A percentile compares a stretch with the other conserved stretches of the same genome.
Evolutionary conservation across 2,329 filamentous ascomycete genomes (phyloP).

Genomic region (Penicillium thymicola): DNA sequence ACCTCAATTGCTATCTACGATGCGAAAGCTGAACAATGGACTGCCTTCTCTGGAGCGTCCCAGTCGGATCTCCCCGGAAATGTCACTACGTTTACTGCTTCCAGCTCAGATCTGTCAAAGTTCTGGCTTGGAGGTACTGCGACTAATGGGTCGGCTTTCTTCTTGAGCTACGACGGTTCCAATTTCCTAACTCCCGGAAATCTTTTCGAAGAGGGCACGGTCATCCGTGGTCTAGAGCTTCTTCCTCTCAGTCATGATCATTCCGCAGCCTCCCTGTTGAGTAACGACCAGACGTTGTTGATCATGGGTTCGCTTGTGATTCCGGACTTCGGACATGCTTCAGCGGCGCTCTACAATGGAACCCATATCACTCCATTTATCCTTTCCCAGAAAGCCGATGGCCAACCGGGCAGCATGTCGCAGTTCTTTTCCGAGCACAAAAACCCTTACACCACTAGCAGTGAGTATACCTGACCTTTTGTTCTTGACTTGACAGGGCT

Average conservation of each 20-base stretch:
- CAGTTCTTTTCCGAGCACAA: slow-evolving; percentile 79
- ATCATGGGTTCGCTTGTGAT: slow-evolving; percentile 80
- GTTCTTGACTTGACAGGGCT: slow-evolving; percentile 9
- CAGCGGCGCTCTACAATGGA: slow-evolving; percentile 85
- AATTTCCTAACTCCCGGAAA: slow-evolving; percentile 66
- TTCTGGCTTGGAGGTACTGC: slow-evolving; percentile 79
- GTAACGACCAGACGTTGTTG: slow-evolving; percentile 68
- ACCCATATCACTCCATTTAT: slow-evolving; percentile 73
- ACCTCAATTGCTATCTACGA: slow-evolving; percentile 73
- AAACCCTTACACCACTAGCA: slow-evolving; percentile 65
- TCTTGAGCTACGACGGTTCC: slow-evolving; percentile 77
- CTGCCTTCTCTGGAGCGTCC: slow-evolving; percentile 53
- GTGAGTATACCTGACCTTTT: slow-evolving; percentile 49
- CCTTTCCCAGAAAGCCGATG: slow-evolving; percentile 66
- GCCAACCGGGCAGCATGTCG: slow-evolving; percentile 69
- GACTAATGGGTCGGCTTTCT: slow-evolving; percentile 65
- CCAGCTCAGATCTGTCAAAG: slow-evolving; percentile 66
- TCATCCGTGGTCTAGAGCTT: slow-evolving; percentile 77
- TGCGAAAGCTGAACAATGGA: slow-evolving; percentile 63
- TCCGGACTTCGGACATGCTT: slow-evolving; percentile 72
- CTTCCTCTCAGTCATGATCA: slow-evolving; percentile 70
- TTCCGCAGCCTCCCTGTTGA: slow-evolving; percentile 60
- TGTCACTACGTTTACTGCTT: slow-evolving; percentile 71
- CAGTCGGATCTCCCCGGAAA: slow-evolving; percentile 65
- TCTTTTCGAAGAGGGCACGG: slow-evolving; percentile 61